Base-by-base conservation (phyloP, 768 basidiomycete genomes). In the Pulveroboletus sp. region DNA sequence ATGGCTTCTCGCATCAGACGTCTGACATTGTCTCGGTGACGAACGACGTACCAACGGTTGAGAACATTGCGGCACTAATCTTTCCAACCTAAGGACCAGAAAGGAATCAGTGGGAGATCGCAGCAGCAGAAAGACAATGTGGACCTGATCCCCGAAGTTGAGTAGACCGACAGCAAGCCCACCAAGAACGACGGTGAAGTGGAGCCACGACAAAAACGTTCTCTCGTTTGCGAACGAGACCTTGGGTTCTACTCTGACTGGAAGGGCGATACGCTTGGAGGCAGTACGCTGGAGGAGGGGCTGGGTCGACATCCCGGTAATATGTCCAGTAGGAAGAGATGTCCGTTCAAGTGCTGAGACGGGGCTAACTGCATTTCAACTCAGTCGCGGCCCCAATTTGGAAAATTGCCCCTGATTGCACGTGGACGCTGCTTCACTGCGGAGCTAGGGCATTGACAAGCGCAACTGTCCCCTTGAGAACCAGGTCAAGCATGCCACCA, bases 191-290 rank as follows among this genome's bases (percentile, higher is more conserved):
- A 98, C 93, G 36, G 94, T 93, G 68, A 96, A 97, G 70, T 96
- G 93, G 43, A 97, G 80, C 96, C 95, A 98, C 78, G 93, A 94
- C 39, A 99, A 77, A 72, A 98, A 98, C 0, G 96, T 93, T 49
- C 90, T 82, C 69, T 93, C 92, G 69, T 94, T 94, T 38, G 92
- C 92, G 60, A 94, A 95, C 41, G 91, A 91, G 53, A 95, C 92
- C 61, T 95, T 95, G 30, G 92, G 92, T 69, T 95, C 92, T 46
- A 93, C 89, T 57, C 93, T 82, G 58, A 99, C 82, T 35, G 96
- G 95, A 39, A 99, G 86, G 11, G 96, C 94, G 57, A 98, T 99
- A 56, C 96, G 89, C 74, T 97, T 97, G 15, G 75, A 71, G 1
- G 92, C 89, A 8, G 93, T 95, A 53, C 96, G 84, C 69, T 97